Percentiles rank a stretch among this genome's conserved stretches.
Conservation (phyloP, 257 asterid species). For the Solanum boliviense region DNA sequence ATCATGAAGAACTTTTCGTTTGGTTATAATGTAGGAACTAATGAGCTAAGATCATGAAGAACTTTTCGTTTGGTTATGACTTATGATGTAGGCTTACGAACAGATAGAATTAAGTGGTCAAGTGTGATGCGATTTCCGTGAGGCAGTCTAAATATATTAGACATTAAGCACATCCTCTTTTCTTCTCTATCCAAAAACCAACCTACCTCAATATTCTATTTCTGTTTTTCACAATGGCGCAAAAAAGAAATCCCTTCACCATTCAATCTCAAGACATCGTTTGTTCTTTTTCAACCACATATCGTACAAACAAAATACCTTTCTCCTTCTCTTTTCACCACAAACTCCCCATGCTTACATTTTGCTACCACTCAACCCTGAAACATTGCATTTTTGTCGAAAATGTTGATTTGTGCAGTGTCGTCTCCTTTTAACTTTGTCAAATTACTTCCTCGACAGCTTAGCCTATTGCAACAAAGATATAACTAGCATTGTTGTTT, state of each 20-base stretch:
- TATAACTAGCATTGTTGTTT: background rate
- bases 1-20: background rate
- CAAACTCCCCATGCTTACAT: background rate
- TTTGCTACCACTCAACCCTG: too few species aligned
- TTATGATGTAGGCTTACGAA: background rate
- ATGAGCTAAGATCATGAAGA: background rate
- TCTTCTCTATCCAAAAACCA: too few species aligned
- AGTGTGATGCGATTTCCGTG: background rate
- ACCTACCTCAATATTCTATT: too few species aligned
- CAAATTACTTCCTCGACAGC: background rate
- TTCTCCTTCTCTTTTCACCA: too few species aligned
- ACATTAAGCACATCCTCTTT: too few species aligned
- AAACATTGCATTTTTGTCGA: too few species aligned
- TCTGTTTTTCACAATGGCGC: too few species aligned
- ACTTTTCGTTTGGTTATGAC: background rate
- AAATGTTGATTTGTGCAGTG: too few species aligned
- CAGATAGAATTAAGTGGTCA: background rate
- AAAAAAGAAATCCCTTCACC: too few species aligned
- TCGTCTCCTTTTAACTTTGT: background rate
- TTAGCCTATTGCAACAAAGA: background rate
- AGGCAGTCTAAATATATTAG: too few species aligned
- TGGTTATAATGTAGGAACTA: background rate
- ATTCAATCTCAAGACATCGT: background rate
- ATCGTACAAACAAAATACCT: too few species aligned
- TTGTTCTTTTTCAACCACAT: background rate